Base-by-base conservation (phyloP, 805 yeast genomes). In the Hanseniaspora occidentalis region DNA sequence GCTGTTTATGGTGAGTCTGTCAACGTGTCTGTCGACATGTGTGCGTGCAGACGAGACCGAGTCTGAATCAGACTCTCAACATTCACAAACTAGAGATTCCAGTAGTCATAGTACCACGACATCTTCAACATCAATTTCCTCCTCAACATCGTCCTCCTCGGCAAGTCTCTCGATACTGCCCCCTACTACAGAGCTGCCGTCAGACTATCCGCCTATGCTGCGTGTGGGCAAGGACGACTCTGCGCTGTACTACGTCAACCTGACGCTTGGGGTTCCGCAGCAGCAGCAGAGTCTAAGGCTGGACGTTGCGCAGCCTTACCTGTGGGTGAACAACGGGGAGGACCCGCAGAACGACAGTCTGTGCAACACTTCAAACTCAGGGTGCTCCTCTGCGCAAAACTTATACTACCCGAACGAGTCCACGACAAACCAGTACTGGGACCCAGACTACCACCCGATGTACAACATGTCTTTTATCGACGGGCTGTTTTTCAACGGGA, bases 281-380 rank as follows among this genome's bases (percentile, higher is more conserved):
- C 67, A 64, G 43, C 9, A 19, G 1, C 59, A 53, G 16, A 36
- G 34, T 9, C 44, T 66, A 3, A 49, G 61, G 24, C 45, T 66
- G 2, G 70, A 65, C 45, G 55, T 60, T 7, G 54, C 62, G 5
- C 65, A 64, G 38, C 68, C 69, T 1, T 62, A 58, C 38, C 37
- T 56, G 2, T 65, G 69, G 68, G 50, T 61, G 1, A 31, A 58
- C 2, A 48, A 58, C 21, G 47, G 45, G 4, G 39, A 36, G 43
- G n/a, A n/a, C n/a, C n/a, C n/a, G n/a, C n/a, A n/a, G n/a, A n/a
- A n/a, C n/a, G n/a, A n/a, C n/a, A n/a, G n/a, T n/a, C n/a, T n/a
- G n/a, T n/a, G n/a, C n/a, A n/a, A n/a, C n/a, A n/a, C n/a, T n/a
- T n/a, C n/a, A n/a, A n/a, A n/a, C n/a, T n/a, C n/a, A n/a, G n/a